Evolutionary conservation across 768 basidiomycete genomes (phyloP).

Genomic region (Lyophyllum semitale): DNA sequence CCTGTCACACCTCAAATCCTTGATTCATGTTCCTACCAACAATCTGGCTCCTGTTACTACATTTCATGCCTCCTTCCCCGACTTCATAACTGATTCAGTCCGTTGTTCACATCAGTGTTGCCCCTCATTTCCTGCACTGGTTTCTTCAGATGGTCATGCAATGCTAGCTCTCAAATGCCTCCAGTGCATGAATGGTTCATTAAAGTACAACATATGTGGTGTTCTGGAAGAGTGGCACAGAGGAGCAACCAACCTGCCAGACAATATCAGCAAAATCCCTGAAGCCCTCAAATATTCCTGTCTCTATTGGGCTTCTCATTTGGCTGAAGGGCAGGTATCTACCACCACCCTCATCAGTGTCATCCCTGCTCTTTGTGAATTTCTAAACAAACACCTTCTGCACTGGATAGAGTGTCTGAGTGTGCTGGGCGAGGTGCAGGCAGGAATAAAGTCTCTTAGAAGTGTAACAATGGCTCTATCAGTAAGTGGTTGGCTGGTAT

Average conservation of each 20-base stretch:
- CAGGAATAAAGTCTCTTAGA: neutral
- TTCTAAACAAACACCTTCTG: conserved; percentile 1
- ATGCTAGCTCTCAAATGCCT: conserved; percentile 10
- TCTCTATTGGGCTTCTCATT: conserved; percentile 16
- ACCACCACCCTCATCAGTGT: neutral
- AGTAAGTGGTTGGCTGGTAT: neutral
- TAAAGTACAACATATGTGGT: conserved; percentile 12
- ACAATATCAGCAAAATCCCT: conserved; percentile 3
- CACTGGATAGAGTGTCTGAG: conserved; percentile 20
- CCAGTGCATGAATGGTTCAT: conserved; percentile 3
- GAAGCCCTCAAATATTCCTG: conserved; percentile 16
- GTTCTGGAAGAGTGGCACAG: neutral
- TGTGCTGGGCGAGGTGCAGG: neutral
- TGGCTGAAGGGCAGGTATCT: conserved; percentile 6
- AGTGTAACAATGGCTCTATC: neutral
- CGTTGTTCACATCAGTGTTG: conserved; percentile 8
- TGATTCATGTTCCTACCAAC: neutral
- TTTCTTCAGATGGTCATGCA: neutral
- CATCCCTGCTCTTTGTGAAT: neutral
- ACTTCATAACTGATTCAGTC: conserved; percentile 10
- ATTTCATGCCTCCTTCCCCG: conserved; percentile 1
- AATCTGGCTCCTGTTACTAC: neutral
- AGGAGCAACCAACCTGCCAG: conserved; percentile 2
- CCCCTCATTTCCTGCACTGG: conserved; percentile 6
- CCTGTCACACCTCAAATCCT: neutral